Conservation (phyloP, 805 yeast genomes). For the Yamadazyma sp. region DNA sequence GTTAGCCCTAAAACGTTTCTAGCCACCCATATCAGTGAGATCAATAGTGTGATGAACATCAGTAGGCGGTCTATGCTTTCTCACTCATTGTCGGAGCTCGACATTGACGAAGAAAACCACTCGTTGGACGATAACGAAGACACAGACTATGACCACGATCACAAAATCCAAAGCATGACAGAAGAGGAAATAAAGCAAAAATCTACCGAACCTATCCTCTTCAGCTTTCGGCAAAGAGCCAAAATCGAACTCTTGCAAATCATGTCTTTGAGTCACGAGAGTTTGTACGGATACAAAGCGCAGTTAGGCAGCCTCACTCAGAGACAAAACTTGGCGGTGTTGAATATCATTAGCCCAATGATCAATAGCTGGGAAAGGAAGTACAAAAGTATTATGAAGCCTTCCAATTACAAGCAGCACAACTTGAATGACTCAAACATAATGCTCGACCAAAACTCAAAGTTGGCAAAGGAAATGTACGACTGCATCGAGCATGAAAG, state of each 20-base stretch:
- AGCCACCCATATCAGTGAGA: constrained; percentile 84
- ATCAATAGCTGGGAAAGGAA: constrained; percentile 75
- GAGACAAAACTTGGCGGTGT: constrained; percentile 66
- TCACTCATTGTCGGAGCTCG: constrained; percentile 68
- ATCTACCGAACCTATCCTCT: constrained; percentile 42
- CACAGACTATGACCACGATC: constrained; percentile 20
- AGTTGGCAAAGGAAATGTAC: constrained; percentile 37
- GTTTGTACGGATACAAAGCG: constrained; percentile 68
- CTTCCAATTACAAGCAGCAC: constrained; percentile 40
- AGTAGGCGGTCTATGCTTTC: constrained; percentile 77
- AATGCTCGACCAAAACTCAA: constrained; percentile 31
- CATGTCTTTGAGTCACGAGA: constrained; percentile 78
- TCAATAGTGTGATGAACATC: constrained; percentile 76
- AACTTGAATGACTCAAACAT: constrained; percentile 21
- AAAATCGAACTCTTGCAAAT: constrained; percentile 77
- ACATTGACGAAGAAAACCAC: constrained; percentile 47
- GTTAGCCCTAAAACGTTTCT: constrained; percentile 70
- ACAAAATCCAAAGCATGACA: constrained; percentile 27
- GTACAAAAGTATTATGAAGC: constrained; percentile 55
- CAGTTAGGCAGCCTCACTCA: constrained; percentile 52
- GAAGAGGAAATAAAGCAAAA: constrained; percentile 32
- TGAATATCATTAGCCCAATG: constrained; percentile 73
- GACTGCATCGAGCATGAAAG: constrained; percentile 62
- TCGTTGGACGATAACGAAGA: constrained; percentile 30
- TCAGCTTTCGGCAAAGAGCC: constrained; percentile 68